Base-by-base conservation (phyloP, 768 basidiomycete genomes). In the Cystobasidium ongulense region DNA sequence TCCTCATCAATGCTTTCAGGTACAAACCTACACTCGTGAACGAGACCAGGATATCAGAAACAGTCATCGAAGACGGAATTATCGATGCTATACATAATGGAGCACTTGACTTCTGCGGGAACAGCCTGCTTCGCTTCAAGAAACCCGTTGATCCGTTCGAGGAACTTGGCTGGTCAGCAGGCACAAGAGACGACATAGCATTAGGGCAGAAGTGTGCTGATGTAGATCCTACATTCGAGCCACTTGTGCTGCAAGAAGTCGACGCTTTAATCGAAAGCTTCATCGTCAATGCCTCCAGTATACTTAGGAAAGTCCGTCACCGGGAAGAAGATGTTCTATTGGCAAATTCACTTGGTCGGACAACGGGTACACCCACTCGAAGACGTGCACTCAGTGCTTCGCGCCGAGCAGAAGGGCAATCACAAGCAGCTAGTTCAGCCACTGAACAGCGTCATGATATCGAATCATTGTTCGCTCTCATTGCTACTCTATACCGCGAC, bases 81-180 rank as follows among this genome's bases (percentile, higher is more conserved):
- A 89, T 88, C 87, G 86, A 86, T 77, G 90, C 90, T 1, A 88
- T 95, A 0, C 89, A 92, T 80, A 88, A 88, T 0, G 90, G 91
- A 77, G 86, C 88, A 1, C 92, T 95, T 80, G 83, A 83, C 0
- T 92, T 88, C 79, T 86, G 92, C 35, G 84, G 86, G 0, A 78
- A 83, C n/a, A 82, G 85, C 4, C 85, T 91, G 17, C 79, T 88
- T 85, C 87, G 71, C 78, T 90, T 46, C 84, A 87, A 85, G 70
- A 78, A 80, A 18, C 78, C 81, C 41, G 79, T 76, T 10, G 85
- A 85, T 11, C 76, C 81, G 0, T 82, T 83, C 4, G 79, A 82
- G 0, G 84, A 85, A 50, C 72, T 76, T 13, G n/a, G 17, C 53
- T 0, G 68, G 33, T 7, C 57, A 59, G 31, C 71, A 71, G 38